A percentile compares a stretch with the other conserved stretches of the same genome.
Conservation (phyloP, 2,329 filamentous ascomycete species). For the Paraconiothyrium sp. region DNA sequence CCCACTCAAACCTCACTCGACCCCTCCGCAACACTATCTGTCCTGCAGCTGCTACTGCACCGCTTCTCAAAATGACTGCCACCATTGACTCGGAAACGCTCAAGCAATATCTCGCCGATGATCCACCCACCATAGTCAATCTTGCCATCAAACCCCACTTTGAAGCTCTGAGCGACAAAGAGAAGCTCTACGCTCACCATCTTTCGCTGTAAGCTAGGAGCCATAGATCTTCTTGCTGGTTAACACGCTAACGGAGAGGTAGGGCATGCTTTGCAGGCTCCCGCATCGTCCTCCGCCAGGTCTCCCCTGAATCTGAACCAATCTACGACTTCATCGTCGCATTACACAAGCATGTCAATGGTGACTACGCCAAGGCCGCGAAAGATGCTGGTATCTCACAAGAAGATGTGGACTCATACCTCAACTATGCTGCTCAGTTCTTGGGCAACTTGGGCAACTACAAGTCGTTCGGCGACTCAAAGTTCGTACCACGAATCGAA, state of each 20-base stretch:
- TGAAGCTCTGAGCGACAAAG: constrained; percentile 74
- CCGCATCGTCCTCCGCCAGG: constrained; percentile 62
- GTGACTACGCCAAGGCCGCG: constrained; percentile 59
- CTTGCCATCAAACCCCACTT: constrained; percentile 95
- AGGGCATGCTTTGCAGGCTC: constrained; percentile 60
- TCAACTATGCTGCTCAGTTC: constrained; percentile 56
- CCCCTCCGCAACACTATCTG: neutral
- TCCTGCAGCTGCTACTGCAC: neutral
- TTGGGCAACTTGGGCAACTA: constrained; percentile 65
- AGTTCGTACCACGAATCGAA: constrained; percentile 61
- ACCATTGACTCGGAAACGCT: constrained; percentile 56
- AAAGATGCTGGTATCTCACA: constrained; percentile 54
- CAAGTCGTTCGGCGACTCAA: constrained; percentile 61
- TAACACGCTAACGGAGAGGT: neutral
- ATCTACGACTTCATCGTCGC: constrained; percentile 66
- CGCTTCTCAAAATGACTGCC: constrained; percentile 30
- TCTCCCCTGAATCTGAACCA: constrained; percentile 60
- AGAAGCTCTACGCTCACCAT: constrained; percentile 90
- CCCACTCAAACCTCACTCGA: constrained; percentile 8
- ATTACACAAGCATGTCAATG: constrained; percentile 58
- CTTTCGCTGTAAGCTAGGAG: constrained; percentile 47
- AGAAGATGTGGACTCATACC: constrained; percentile 49
- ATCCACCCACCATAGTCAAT: constrained; percentile 85
- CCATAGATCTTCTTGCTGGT: constrained; percentile 11
- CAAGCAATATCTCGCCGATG: constrained; percentile 86